Base-by-base conservation (phyloP, 2,329 filamentous ascomycete genomes). In the Fusarium temperatum region DNA sequence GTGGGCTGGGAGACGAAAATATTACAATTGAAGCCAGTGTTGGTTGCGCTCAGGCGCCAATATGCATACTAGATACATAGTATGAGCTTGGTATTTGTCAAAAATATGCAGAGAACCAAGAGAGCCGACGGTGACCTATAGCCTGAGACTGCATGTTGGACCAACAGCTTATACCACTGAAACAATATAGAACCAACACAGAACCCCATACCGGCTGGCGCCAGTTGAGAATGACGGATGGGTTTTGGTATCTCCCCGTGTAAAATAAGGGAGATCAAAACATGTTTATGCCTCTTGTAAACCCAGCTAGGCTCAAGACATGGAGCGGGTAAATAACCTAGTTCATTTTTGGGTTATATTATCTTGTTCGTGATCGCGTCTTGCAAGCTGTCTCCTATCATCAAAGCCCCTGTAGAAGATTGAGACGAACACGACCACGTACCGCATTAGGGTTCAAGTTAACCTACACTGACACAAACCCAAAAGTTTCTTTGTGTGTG, bases 211-310 rank as follows among this genome's bases (percentile, higher is more conserved):
- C 13, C 45, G 32, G 36, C 13, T 45, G 32, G 36, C 20, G 36
- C 47, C 44, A 51, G 41, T 30, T 17, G 51, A 61, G 35, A 65
- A 50, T 48, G 48, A 47, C 28, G 51, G 42, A 28, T 30, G 36
- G 17, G 24, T 56, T 45, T 48, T 32, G 38, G 39, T 38, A 28
- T 42, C 35, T 58, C 47, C 47, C 61, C 58, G 66, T 36, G 59
- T 44, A 73, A n/a, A 47, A 47, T 50, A 57, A 74, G 66, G 71
- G 70, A 53, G 39, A 59, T 30, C 39, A 67, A 73, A 63, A 73
- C 70, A 71, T 51, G 51, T 61, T 55, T 58, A 65, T 61, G 47
- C 35, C 50, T 51, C 53, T 56, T 55, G 38, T 14, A 41, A 64
- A 47, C 55, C 41, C 10, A 53, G 39, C 57, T 69, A 70, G 48